Evolutionary conservation across 78 protist genomes (phyloP).

Genomic region (Cavenderia fasciculata): DNA sequence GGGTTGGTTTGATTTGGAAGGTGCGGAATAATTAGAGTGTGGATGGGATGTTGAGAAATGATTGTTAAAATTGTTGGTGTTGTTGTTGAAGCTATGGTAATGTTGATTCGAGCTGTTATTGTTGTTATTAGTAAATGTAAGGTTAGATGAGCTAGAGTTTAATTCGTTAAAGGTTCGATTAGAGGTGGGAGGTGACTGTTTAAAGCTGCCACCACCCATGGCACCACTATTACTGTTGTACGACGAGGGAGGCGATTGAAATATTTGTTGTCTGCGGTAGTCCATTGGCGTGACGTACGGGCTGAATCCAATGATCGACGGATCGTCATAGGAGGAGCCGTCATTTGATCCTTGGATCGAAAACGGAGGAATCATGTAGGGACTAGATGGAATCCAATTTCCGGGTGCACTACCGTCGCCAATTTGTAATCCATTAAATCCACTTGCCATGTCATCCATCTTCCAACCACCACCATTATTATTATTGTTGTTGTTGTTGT

Average conservation of each 20-base stretch:
- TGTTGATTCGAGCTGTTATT: too few species aligned
- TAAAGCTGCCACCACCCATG: not conserved
- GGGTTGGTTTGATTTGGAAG: not conserved
- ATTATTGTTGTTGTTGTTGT: conserved; percentile 3
- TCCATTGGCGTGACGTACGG: not conserved
- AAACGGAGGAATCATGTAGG: conserved; percentile 3
- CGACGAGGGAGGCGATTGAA: conserved; percentile 28
- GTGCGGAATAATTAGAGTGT: conserved; percentile 8
- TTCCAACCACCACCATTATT: too few species aligned
- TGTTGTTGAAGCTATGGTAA: too few species aligned
- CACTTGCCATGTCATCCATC: not conserved
- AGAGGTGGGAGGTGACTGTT: not conserved
- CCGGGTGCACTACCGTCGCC: not conserved
- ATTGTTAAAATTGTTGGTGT: not conserved
- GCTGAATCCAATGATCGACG: not conserved
- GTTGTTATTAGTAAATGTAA: too few species aligned
- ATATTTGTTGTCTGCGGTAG: too few species aligned
- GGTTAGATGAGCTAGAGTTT: too few species aligned
- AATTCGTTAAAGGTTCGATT: too few species aligned
- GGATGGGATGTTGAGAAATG: not conserved
- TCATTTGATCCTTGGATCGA: conserved; percentile 7
- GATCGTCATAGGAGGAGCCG: not conserved
- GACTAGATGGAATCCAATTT: not conserved
- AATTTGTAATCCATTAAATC: not conserved
- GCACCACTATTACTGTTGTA: not conserved